Conservation (phyloP, 1,139 yeast genomes). For the Pichia sp. region DNA sequence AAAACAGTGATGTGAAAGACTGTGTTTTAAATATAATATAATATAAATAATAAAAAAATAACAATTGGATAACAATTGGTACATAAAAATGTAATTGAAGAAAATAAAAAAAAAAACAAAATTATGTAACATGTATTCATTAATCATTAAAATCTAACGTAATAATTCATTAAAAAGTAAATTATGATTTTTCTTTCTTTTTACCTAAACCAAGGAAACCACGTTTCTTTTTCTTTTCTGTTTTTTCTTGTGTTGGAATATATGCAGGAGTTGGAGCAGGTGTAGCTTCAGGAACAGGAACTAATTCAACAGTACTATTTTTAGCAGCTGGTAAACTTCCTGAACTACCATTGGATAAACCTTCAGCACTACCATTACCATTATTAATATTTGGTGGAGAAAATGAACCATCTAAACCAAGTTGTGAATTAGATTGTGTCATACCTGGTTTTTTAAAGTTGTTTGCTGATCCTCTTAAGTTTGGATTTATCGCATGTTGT, state of each 20-base stretch:
- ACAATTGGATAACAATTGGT: neutral
- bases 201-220: slow-evolving; percentile 18
- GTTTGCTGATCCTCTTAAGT: slow-evolving; percentile 4
- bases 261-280: slow-evolving; percentile 29
- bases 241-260: slow-evolving; percentile 15
- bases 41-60: slow-evolving; percentile 5
- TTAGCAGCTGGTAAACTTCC: slow-evolving; percentile 10
- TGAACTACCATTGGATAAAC: slow-evolving; percentile 12
- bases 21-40: too few relatives aligned
- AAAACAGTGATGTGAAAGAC: too few relatives aligned
- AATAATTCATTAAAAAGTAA: too few relatives aligned
- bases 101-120: slow-evolving; percentile 22
- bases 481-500: slow-evolving; percentile 10
- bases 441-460: slow-evolving; percentile 3
- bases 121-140: too few relatives aligned
- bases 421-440: slow-evolving; percentile 6
- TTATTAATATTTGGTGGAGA: slow-evolving; percentile 8
- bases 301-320: slow-evolving; percentile 14
- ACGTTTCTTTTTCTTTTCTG: slow-evolving; percentile 24
- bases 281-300: slow-evolving; percentile 30
- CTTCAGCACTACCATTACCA: slow-evolving; percentile 5
- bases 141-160: too few relatives aligned
- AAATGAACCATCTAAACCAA: slow-evolving; percentile 9
- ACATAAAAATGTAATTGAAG: neutral
- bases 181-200: slow-evolving; percentile 16